These are phyloP conservation scores for Aurantiochytrium sp. DNA, from an alignment of 108 stramenopile species.

Conservation along the genomic window DNA sequence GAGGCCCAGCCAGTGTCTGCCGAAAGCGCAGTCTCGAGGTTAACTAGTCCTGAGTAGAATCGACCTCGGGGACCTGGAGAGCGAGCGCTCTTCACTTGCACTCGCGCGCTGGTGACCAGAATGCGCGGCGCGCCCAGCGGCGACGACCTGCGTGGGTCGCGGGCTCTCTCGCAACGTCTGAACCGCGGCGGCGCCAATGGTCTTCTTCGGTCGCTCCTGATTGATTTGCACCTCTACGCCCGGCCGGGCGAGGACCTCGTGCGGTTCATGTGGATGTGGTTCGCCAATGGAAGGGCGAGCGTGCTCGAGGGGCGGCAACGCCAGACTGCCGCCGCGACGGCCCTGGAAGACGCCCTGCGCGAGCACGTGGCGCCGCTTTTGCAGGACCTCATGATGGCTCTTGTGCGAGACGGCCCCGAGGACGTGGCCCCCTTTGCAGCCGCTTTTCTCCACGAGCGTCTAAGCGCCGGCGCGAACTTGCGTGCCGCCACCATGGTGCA, in stretches of 20 bases:
- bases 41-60: too few relatives aligned
- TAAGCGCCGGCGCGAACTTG: too few relatives aligned
- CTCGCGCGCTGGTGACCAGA: too few relatives aligned
- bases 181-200: background rate
- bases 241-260: background rate
- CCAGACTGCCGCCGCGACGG: background rate
- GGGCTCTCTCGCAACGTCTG: background rate
- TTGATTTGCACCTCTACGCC: background rate
- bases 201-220: background rate
- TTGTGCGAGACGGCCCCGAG: background rate
- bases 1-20: too few relatives aligned
- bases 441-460: background rate
- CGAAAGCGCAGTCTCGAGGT: too few relatives aligned
- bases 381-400: background rate
- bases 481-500: background rate
- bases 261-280: background rate
- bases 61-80: too few relatives aligned
- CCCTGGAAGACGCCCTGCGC: background rate
- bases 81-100: too few relatives aligned
- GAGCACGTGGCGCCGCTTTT: background rate
- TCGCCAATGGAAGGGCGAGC: background rate
- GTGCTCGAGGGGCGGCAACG: background rate
- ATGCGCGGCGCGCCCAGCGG: background rate
- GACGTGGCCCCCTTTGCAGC: background rate
- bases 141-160: background rate